Base-by-base conservation (phyloP, 2,329 filamentous ascomycete species). In the Penicillium polonicum region DNA sequence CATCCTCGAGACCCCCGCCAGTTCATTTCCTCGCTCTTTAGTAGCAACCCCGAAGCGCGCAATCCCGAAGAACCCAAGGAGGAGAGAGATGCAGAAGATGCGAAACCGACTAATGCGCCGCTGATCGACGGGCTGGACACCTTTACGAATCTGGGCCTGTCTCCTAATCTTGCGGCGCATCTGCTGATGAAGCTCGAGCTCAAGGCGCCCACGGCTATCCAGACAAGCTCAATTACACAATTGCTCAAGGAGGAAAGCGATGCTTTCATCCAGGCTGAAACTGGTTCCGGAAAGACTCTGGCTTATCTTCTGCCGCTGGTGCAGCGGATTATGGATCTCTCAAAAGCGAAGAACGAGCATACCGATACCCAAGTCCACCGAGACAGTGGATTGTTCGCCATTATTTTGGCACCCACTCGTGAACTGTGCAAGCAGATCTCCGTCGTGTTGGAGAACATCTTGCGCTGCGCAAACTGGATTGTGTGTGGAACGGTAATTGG, bases 231-330 rank as follows among this genome's bases (percentile, higher is more conserved):
- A 0, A 88, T 99, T 39, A 83, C 89, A 42, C 88, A 94, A 66
- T 78, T 99, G 60, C 76, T 96, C 44, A 87, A 87, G 42, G 88
- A 89, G 52, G 89, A 96, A 66, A 87, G 85, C 45, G 94, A 99
- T 78, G 92, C 92, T 2, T 99, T 99, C 68, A 88, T 99, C 35
- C 94, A 97, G 73, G 95, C 94, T 3, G 89, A 99, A 77, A 99
- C 94, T 0, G 94, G 94, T 65, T 99, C 94, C 0, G 94, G 94
- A 77, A 99, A 99, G 78, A 99, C 94, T 0, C 78, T 99, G 59
- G 91, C 94, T n/a, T 99, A 99, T 72, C 82, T 99, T 5, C 79
- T 99, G 7, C 94, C 94, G 1, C 89, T 99, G 46, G 87, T 99
- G 23, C 91, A 99, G 72, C 84, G 92, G 25, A 88, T 99, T 21